A percentile compares a stretch with the other conserved stretches of the same genome.
These are phyloP conservation scores for Rhodotorula sp. DNA, from an alignment of 1,284 basidiomycete genomes.

Conservation along the genomic window DNA sequence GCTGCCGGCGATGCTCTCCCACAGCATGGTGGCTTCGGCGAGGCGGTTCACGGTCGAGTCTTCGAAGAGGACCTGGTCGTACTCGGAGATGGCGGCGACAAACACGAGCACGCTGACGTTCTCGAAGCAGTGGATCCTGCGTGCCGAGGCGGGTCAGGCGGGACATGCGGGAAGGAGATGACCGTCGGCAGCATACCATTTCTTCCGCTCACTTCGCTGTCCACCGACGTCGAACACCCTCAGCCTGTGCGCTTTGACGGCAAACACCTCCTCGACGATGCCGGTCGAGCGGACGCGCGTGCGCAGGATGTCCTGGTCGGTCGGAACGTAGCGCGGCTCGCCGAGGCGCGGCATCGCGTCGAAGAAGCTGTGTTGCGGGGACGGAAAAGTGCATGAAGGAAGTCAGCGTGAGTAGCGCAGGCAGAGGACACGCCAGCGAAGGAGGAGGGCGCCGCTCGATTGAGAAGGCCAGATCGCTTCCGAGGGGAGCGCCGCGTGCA, in stretches of 20 bases:
- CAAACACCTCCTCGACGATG: conserved; percentile 32
- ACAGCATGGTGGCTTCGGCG: conserved; percentile 33
- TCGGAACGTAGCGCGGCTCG: conserved; percentile 47
- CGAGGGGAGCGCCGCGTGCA: background rate
- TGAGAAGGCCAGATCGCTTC: background rate
- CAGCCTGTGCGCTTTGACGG: conserved; percentile 19
- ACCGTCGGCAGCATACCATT: conserved; percentile 22
- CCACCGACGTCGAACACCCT: conserved; percentile 40
- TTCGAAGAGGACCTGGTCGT: conserved; percentile 33
- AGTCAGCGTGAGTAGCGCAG: background rate
- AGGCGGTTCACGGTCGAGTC: conserved; percentile 30
- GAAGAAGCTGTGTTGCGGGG: conserved; percentile 46
- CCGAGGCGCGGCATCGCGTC: conserved; percentile 49
- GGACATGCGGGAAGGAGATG: background rate
- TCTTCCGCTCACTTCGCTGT: conserved; percentile 37
- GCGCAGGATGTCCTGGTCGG: conserved; percentile 51
- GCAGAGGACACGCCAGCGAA: too few species aligned
- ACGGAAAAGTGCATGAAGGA: too few species aligned
- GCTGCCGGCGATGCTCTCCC: conserved; percentile 30
- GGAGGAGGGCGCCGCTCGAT: background rate
- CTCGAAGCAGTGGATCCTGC: conserved; percentile 39
- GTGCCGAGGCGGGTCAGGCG: background rate
- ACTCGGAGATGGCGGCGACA: conserved; percentile 38
- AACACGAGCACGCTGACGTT: conserved; percentile 40
- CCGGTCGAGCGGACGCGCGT: conserved; percentile 47